These are phyloP conservation scores for Rhododendron griersonianum DNA, from an alignment of 148 eudicot genomes.

Conservation along the genomic window DNA sequence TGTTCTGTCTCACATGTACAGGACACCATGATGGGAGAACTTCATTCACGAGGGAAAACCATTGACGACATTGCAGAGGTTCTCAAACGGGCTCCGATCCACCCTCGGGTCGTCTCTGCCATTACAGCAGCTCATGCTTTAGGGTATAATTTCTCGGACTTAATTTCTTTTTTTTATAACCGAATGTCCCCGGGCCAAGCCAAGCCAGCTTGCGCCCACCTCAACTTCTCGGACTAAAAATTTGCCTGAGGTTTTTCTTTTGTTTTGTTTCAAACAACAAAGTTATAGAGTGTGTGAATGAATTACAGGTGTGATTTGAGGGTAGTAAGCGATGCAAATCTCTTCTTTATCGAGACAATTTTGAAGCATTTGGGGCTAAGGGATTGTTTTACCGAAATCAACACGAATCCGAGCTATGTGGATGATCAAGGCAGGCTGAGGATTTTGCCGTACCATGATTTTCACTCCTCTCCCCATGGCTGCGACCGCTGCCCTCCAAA, in stretches of 20 bases:
- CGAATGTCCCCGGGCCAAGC: too few relatives aligned
- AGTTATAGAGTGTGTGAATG: not conserved
- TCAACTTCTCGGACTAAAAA: not conserved
- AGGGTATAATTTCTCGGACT: slow-evolving; percentile 41
- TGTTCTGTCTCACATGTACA: slow-evolving; percentile 15
- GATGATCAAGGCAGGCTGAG: slow-evolving; percentile 64
- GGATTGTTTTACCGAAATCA: slow-evolving; percentile 63
- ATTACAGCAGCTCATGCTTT: slow-evolving; percentile 69
- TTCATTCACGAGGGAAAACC: slow-evolving; percentile 64
- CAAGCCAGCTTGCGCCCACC: too few relatives aligned
- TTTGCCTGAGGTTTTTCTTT: not conserved
- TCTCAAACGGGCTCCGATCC: slow-evolving; percentile 50
- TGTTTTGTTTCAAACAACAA: not conserved
- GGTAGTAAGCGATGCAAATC: slow-evolving; percentile 81
- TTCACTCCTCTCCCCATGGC: slow-evolving; percentile 47
- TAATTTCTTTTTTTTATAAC: not conserved
- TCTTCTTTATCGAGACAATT: slow-evolving; percentile 67
- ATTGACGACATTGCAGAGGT: slow-evolving; percentile 51
- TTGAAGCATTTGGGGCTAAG: slow-evolving; percentile 54
- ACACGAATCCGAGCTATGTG: slow-evolving; percentile 63
- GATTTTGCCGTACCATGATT: slow-evolving; percentile 63
- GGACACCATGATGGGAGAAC: slow-evolving; percentile 81
- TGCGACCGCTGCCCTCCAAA: slow-evolving; percentile 81
- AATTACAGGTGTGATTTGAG: slow-evolving; percentile 73
- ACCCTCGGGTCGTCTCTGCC: slow-evolving; percentile 60